Base-by-base conservation (phyloP, 202 grass and related monocot genomes). In the Carex arenaria region DNA sequence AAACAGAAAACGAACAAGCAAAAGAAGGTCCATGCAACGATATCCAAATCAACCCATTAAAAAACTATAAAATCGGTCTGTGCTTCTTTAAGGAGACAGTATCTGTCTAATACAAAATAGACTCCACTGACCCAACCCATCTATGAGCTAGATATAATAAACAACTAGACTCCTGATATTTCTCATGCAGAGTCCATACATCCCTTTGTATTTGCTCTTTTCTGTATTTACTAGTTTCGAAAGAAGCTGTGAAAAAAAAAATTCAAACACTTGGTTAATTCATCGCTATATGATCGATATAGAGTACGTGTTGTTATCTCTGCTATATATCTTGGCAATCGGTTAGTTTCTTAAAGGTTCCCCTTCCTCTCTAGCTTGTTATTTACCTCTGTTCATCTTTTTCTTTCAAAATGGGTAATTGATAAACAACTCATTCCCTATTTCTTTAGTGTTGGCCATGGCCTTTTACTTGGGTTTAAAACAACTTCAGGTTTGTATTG, bases 51-150 rank as follows among this genome's bases (percentile, higher is more conserved):
- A 49, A 49, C 5, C n/a, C 32, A 43, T 28, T 64, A 43, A 14
- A 78, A 53, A 62, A 61, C 14, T 40, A 47, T 30, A 31, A 47
- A 67, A 51, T 81, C 18, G 20, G 78, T 30, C 7, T 66, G 79
- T 81, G 34, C 38, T 65, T 81, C 79, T 81, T 51, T 66, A 51
- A 62, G 61, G 79, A 34, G 62, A 67, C 79, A 67, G 40, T 63
- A 36, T 51, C 40, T 55, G 49, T 54, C 22, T 72, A 54, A 54
- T 55, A 74, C 55, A 55, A 23, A 31, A 14, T 47, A 71, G 17
- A 69, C 15, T 43, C 7, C 36, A 43, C 3, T 55, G 43, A 67
- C 32, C 17, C 14, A 40, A 49, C 10, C 19, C 11, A 26, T 51
- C 40, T 51, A 26, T 12, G 10, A 49, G 45, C 10, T 49, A 49